Percentiles rank a stretch among this genome's conserved stretches.
Conservation (phyloP, 164 flowering plant species). For the Tetracentron sinense region DNA sequence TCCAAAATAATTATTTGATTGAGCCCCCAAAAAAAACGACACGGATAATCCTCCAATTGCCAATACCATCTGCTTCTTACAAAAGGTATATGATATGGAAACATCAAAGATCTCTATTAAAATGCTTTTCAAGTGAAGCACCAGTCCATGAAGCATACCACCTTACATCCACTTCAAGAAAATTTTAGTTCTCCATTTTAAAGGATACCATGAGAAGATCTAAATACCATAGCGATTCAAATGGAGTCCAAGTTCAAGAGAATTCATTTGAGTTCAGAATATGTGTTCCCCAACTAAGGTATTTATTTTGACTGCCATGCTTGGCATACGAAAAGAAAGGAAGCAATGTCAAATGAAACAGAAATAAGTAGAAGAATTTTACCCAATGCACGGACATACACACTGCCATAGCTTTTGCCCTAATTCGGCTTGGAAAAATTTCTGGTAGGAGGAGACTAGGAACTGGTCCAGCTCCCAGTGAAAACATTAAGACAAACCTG, state of each 20-base stretch:
- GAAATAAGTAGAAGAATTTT: constrained; percentile 21
- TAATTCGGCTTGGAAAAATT: constrained; percentile 73
- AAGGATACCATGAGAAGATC: too few relatives aligned
- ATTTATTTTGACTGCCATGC: neutral
- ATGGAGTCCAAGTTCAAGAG: too few relatives aligned
- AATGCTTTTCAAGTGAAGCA: too few relatives aligned
- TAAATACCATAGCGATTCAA: too few relatives aligned
- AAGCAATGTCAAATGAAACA: neutral
- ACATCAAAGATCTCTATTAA: neutral
- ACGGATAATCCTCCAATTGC: neutral
- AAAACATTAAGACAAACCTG: constrained; percentile 88
- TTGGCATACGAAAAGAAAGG: neutral
- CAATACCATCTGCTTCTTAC: neutral
- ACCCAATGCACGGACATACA: constrained; percentile 98
- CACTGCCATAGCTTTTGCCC: constrained; percentile 93
- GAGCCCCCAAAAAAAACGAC: too few relatives aligned
- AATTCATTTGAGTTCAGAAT: too few relatives aligned
- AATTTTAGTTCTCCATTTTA: too few relatives aligned
- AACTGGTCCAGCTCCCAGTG: constrained; percentile 95
- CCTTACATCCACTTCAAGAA: too few relatives aligned
- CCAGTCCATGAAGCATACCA: too few relatives aligned
- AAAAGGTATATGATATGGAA: neutral
- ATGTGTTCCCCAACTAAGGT: neutral
- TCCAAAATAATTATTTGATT: too few relatives aligned
- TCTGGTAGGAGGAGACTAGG: constrained; percentile 91